These are phyloP conservation scores for Pyricularia sp. DNA, from an alignment of 2,329 filamentous ascomycete species.

Conservation along the genomic window DNA sequence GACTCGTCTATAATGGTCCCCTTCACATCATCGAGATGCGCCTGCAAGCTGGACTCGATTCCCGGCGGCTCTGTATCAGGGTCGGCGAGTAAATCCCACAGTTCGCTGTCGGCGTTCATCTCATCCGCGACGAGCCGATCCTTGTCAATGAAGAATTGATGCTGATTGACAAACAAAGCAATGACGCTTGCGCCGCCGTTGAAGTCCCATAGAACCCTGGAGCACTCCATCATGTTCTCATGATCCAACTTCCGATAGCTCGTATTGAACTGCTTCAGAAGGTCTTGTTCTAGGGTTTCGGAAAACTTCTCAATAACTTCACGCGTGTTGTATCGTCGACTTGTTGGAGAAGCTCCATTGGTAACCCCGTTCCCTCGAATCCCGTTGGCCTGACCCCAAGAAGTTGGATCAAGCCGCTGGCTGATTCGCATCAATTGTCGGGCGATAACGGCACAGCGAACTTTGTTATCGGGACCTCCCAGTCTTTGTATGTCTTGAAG, in stretches of 20 bases:
- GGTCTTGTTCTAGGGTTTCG: conserved; percentile 86
- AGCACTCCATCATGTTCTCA: conserved; percentile 95
- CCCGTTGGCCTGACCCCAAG: conserved; percentile 54
- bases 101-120: conserved; percentile 58
- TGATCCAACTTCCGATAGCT: conserved; percentile 93
- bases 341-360: conserved; percentile 32
- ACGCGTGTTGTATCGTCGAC: conserved; percentile 52
- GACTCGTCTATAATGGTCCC: conserved; percentile 96
- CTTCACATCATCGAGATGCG: conserved; percentile 83
- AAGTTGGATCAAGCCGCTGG: conserved; percentile 69
- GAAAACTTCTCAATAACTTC: conserved; percentile 95
- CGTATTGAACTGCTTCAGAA: conserved; percentile 92
- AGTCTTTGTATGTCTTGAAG: conserved; percentile 79
- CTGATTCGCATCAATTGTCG: conserved; percentile 90
- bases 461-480: conserved; percentile 79
- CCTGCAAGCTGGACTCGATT: conserved; percentile 84
- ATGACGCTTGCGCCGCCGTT: conserved; percentile 92
- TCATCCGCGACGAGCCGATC: conserved; percentile 86
- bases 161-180: conserved; percentile 93
- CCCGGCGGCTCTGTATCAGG: conserved; percentile 85
- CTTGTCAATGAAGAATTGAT: conserved; percentile 97
- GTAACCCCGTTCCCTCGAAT: conserved; percentile 32
- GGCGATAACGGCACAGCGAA: conserved; percentile 86
- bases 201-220: conserved; percentile 87
- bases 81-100: conserved; percentile 86